Percentiles rank a stretch among this genome's conserved stretches.
Evolutionary conservation across 2,329 filamentous ascomycete genomes (phyloP).

Genomic region (Arthrobotrys iridis): DNA sequence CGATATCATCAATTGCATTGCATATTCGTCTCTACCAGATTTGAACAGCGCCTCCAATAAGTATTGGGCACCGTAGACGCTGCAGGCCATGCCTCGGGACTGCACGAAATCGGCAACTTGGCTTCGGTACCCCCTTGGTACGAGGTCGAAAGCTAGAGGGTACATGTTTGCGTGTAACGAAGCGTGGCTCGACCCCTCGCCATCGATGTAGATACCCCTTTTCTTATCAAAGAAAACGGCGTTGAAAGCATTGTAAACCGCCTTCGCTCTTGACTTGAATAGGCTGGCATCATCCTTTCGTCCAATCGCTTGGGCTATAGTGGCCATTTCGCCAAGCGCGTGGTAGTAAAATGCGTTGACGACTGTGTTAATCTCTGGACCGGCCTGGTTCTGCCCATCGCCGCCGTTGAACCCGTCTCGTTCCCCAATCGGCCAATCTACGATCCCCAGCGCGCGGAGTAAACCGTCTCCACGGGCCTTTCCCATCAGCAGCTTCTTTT

Average conservation of each 20-base stretch:
- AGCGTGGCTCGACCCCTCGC: constrained; percentile 13
- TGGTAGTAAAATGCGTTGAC: constrained; percentile 34
- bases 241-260: constrained; percentile 16
- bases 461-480: constrained; percentile 30
- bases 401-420: neutral
- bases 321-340: constrained; percentile 14
- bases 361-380: constrained; percentile 20
- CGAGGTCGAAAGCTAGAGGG: constrained; percentile 20
- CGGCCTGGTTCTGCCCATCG: neutral
- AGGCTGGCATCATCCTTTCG: neutral
- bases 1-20: constrained; percentile 8
- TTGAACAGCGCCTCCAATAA: constrained; percentile 24
- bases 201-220: constrained; percentile 13
- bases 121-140: neutral
- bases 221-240: constrained; percentile 7
- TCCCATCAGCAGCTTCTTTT: constrained; percentile 17
- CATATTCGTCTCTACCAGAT: constrained; percentile 9
- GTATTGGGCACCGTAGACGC: constrained; percentile 29
- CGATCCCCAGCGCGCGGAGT: neutral
- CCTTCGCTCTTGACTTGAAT: constrained; percentile 9
- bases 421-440: constrained; percentile 22
- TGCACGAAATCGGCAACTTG: constrained; percentile 25
- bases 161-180: constrained; percentile 40
- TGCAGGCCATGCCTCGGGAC: constrained; percentile 32
- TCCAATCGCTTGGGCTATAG: neutral